Base-by-base conservation (phyloP, 1,284 basidiomycete genomes). In the Cryptococcus jaspeensis region DNA sequence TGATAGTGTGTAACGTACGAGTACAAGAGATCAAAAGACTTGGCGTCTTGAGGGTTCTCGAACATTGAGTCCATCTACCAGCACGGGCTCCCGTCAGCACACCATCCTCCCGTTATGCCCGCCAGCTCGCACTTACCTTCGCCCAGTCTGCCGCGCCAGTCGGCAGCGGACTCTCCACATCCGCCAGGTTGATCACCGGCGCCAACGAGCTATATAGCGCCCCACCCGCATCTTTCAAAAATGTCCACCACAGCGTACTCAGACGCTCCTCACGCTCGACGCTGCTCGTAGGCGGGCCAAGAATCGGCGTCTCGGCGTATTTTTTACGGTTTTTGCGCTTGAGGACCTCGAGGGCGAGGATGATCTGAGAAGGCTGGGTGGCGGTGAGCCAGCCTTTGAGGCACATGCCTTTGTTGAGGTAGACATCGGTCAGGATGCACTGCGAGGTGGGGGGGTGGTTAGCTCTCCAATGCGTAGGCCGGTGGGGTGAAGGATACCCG, bases 231-330 rank as follows among this genome's bases (percentile, higher is more conserved):
- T 76, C 74, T 11, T 52, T 37, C 13, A 72, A 46, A 50, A 71
- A 72, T 0, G 72, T 61, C 49, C 68, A 55, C 74, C 74, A 75
- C 0, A 69, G 59, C 0, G 69, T 72, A 4, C 65, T 67, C 6
- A 70, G 35, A 7, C 74, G 61, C 46, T 73, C 69, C 55, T 76
- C 72, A 9, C 72, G 61, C 25, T 71, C 66, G 6, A 61, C 44
- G 28, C 60, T 60, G 25, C 47, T 64, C 13, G n/a, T 52, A 44
- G 0, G 71, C 50, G 0, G 55, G 61, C 1, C 36, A 40, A 72
- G 39, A 25, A 76, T 40, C 0, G 68, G 62, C 7, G 63, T 63
- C 52, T 76, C 74, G 56, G 55, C 41, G 11, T 53, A 45, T 20
- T 64, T 61, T 12, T 58, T 58, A 20, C 42, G 44, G 15, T 36